A percentile compares a stretch with the other conserved stretches of the same genome.
Evolutionary conservation across 2,329 filamentous ascomycete species (phyloP).

Genomic region (Aspergillus fumigatiaffinis): DNA sequence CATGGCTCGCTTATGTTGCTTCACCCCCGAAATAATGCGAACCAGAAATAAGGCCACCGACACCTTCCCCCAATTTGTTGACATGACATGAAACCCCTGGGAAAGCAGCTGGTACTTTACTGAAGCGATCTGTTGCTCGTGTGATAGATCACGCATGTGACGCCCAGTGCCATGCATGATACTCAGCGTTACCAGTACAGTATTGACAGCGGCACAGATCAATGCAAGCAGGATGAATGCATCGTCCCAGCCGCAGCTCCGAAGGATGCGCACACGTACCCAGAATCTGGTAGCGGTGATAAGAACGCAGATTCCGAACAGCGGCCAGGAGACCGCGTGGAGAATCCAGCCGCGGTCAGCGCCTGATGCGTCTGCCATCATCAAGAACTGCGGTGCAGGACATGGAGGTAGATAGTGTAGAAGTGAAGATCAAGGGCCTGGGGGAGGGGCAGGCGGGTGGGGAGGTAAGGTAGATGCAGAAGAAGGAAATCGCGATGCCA

Average conservation of each 20-base stretch:
- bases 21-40: slow-evolving; percentile 8
- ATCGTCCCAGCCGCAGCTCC: slow-evolving; percentile 10
- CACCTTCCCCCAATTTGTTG: slow-evolving; percentile 12
- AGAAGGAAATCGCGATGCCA: neutral
- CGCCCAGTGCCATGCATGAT: slow-evolving; percentile 6
- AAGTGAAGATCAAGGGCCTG: neutral
- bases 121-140: neutral
- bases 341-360: slow-evolving; percentile 9
- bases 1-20: slow-evolving; percentile 6
- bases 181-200: slow-evolving; percentile 1
- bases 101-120: slow-evolving; percentile 10
- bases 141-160: neutral
- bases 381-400: neutral
- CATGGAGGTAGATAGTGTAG: neutral
- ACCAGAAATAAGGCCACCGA: slow-evolving; percentile 12
- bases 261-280: slow-evolving; percentile 5
- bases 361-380: neutral
- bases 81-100: slow-evolving; percentile 12
- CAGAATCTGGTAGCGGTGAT: slow-evolving; percentile 2
- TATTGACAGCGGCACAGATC: slow-evolving; percentile 6
- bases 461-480: neutral
- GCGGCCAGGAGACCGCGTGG: slow-evolving; percentile 8
- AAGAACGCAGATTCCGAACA: slow-evolving; percentile 3
- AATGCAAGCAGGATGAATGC: slow-evolving; percentile 6
- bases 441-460: too few relatives aligned